Percentiles rank a stretch among this genome's conserved stretches.
phyloP scores from a whole-genome alignment of 192 early-diverging fungal genomes.

The Spizellomyces sp. region DNA sequence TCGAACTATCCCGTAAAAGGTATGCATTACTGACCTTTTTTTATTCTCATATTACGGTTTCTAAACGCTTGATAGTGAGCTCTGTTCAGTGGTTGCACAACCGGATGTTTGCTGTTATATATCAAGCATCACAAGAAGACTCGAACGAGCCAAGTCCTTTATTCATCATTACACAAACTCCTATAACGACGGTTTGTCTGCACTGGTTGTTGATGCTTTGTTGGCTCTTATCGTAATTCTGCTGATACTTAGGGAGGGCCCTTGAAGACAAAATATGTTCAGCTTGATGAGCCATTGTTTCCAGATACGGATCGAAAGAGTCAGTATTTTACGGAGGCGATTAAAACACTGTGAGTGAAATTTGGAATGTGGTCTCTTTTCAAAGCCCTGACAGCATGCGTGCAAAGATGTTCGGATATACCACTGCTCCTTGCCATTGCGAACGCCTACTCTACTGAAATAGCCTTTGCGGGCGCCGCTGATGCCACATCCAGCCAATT shows the following conservation, averaged over 20 bases:
- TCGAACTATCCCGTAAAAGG: neutral
- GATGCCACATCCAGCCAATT: constrained; percentile 49
- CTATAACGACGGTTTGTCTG: neutral
- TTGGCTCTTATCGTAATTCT: too few relatives aligned
- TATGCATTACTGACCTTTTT: too few relatives aligned
- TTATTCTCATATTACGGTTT: too few relatives aligned
- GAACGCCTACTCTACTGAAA: constrained; percentile 11
- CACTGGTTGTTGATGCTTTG: too few relatives aligned
- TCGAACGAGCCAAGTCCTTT: neutral
- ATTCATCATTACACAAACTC: constrained; percentile 61
- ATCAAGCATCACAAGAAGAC: constrained; percentile 34
- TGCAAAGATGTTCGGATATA: neutral
- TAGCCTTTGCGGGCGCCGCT: constrained; percentile 46
- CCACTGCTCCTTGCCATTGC: neutral
- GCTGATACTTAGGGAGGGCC: too few relatives aligned
- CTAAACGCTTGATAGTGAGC: neutral
- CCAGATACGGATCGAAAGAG: constrained; percentile 49
- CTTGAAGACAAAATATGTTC: constrained; percentile 45
- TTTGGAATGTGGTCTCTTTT: neutral
- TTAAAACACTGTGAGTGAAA: constrained; percentile 56
- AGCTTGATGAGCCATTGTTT: constrained; percentile 59
- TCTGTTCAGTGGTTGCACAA: constrained; percentile 69
- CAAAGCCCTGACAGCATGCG: neutral
- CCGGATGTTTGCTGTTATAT: constrained; percentile 67
- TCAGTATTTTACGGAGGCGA: constrained; percentile 62